These are phyloP conservation scores for Cercospora sojina DNA, from an alignment of 2,329 filamentous ascomycete genomes.

Conservation along the genomic window DNA sequence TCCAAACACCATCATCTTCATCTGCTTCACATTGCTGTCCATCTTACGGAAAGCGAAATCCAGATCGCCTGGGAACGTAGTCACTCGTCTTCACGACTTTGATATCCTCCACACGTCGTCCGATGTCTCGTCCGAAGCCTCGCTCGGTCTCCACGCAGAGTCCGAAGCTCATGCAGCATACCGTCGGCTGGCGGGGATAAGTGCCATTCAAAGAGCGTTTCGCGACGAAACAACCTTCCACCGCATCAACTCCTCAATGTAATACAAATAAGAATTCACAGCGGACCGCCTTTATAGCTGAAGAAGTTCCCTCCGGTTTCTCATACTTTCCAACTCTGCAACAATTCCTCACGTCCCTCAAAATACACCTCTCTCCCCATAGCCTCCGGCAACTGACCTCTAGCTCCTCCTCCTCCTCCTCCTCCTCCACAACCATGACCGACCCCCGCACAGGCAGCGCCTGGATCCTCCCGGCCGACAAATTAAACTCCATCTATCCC, in stretches of 20 bases:
- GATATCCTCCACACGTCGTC: background rate
- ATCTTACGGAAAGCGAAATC: background rate
- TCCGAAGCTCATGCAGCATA: slow-evolving; percentile 7
- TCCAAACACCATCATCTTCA: background rate
- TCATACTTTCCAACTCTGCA: background rate
- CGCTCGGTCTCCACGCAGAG: background rate
- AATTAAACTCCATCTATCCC: slow-evolving; percentile 50
- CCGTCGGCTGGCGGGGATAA: slow-evolving; percentile 14
- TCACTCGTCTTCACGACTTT: background rate
- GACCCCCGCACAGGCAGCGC: slow-evolving; percentile 37
- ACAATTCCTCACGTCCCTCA: background rate
- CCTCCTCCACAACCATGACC: slow-evolving; percentile 1
- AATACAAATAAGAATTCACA: background rate
- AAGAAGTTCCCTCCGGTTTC: background rate
- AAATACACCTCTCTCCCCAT: background rate
- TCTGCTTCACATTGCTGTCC: background rate
- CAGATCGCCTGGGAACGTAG: background rate
- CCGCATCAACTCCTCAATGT: background rate
- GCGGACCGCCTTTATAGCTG: background rate
- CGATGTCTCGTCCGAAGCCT: background rate
- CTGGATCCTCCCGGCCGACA: slow-evolving; percentile 46
- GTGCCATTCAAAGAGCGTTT: background rate
- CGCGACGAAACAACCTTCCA: background rate
- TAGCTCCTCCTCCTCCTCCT: background rate
- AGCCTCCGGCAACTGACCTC: background rate